A percentile compares a stretch with the other conserved stretches of the same genome.
Conservation (phyloP, 805 yeast species). For the Wickerhamiella occidentalis region DNA sequence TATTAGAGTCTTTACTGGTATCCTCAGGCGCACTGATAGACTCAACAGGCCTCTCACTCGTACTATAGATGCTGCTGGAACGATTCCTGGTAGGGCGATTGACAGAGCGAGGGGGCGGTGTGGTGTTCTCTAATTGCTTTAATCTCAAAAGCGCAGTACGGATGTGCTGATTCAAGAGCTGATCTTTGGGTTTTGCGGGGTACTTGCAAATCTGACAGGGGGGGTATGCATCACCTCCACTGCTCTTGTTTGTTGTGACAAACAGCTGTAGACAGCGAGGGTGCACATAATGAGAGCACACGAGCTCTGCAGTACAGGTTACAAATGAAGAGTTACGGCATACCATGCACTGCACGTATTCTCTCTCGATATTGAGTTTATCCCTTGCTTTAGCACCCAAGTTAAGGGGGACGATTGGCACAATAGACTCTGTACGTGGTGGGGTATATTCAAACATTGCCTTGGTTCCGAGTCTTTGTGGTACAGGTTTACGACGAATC, state of each 20-base stretch:
- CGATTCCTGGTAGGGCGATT: background rate
- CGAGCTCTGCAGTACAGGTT: slow-evolving; percentile 6
- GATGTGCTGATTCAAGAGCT: slow-evolving; percentile 1
- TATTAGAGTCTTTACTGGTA: background rate
- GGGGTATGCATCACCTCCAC: slow-evolving; percentile 4
- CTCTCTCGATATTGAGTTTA: slow-evolving; percentile 1
- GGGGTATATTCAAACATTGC: slow-evolving; percentile 3
- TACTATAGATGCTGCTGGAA: background rate
- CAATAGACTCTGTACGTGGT: background rate
- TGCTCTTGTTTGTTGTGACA: background rate
- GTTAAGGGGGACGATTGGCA: background rate
- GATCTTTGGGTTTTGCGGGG: slow-evolving; percentile 12
- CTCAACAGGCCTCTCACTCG: background rate
- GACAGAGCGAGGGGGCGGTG: background rate
- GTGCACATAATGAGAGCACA: slow-evolving; percentile 13
- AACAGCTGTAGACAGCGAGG: slow-evolving; percentile 9
- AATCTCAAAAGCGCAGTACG: slow-evolving; percentile 4
- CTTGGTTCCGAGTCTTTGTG: background rate
- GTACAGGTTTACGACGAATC: slow-evolving; percentile 6
- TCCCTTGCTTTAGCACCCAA: background rate
- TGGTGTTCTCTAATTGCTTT: background rate
- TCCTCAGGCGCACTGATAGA: background rate
- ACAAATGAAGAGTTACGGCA: slow-evolving; percentile 4
- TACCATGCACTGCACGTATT: slow-evolving; percentile 12
- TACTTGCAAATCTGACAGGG: slow-evolving; percentile 11